A percentile compares a stretch with the other conserved stretches of the same genome.
phyloP scores from a whole-genome alignment of 768 basidiomycete species.

The Boletus sensibilis region DNA sequence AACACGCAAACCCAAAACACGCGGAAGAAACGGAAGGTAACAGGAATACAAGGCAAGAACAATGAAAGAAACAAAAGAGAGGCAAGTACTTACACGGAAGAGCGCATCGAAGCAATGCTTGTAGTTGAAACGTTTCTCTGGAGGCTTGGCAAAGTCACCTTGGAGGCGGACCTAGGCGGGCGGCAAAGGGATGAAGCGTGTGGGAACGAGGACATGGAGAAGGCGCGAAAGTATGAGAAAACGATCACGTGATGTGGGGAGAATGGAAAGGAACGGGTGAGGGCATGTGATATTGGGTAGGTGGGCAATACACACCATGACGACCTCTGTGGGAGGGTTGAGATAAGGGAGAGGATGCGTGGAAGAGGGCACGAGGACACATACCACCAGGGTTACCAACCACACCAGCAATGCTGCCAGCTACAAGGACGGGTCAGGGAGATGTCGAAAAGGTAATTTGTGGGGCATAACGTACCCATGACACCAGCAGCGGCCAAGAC shows the following conservation, averaged over 20 bases:
- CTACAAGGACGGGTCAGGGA: constrained; percentile 35
- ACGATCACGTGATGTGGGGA: constrained; percentile 18
- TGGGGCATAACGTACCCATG: constrained; percentile 61
- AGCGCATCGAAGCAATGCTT: constrained; percentile 88
- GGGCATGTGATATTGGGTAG: constrained; percentile 15
- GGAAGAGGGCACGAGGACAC: constrained; percentile 26
- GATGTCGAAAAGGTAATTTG: background rate
- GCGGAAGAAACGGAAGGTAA: background rate
- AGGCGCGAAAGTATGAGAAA: background rate
- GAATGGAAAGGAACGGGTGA: constrained; percentile 1
- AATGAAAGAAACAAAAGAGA: background rate
- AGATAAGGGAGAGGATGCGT: background rate
- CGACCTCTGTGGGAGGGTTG: constrained; percentile 51
- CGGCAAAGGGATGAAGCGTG: background rate
- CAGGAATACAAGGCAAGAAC: background rate
- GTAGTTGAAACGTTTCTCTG: constrained; percentile 87
- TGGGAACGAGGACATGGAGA: background rate
- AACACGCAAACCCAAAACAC: background rate
- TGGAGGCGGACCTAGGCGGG: constrained; percentile 67
- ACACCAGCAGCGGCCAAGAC: constrained; percentile 78
- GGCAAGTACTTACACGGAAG: constrained; percentile 62
- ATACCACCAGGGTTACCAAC: constrained; percentile 86
- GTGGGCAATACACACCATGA: constrained; percentile 49
- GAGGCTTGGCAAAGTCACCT: constrained; percentile 86
- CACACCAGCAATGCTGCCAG: constrained; percentile 82